Evolutionary conservation across 2,329 filamentous ascomycete genomes (phyloP).

Genomic region (Alternaria tenuissima): DNA sequence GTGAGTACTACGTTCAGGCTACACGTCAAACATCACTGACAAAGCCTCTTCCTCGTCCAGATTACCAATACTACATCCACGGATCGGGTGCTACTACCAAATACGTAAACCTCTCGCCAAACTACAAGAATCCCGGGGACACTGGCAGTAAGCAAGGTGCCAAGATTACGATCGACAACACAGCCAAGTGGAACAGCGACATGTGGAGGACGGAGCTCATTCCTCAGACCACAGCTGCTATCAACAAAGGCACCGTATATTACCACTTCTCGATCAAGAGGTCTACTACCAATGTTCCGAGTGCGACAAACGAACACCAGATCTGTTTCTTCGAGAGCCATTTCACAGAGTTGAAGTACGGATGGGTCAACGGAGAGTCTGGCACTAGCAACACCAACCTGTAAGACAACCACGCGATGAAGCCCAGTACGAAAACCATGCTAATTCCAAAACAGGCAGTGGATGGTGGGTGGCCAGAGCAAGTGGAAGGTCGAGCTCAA

Average conservation of each 20-base stretch:
- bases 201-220: conserved; percentile 80
- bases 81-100: conserved; percentile 63
- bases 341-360: conserved; percentile 78
- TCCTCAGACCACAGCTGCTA: conserved; percentile 71
- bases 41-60: not conserved
- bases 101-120: conserved; percentile 69
- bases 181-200: conserved; percentile 75
- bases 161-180: conserved; percentile 71
- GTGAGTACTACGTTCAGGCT: conserved; percentile 61
- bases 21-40: not conserved
- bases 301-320: conserved; percentile 72
- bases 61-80: conserved; percentile 72
- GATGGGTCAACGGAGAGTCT: conserved; percentile 62
- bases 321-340: conserved; percentile 71
- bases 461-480: conserved; percentile 67
- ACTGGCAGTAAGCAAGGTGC: conserved; percentile 68
- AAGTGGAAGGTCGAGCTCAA: conserved; percentile 70
- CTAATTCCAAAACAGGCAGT: conserved; percentile 53
- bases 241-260: conserved; percentile 71
- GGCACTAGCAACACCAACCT: conserved; percentile 64
- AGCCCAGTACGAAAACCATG: not conserved
- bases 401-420: not conserved
- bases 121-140: conserved; percentile 72
- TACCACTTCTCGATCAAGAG: conserved; percentile 77
- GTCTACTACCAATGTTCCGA: conserved; percentile 66